Conservation (phyloP, 2,329 filamentous ascomycete species). For the Pseudophaeomoniella oleicola region DNA sequence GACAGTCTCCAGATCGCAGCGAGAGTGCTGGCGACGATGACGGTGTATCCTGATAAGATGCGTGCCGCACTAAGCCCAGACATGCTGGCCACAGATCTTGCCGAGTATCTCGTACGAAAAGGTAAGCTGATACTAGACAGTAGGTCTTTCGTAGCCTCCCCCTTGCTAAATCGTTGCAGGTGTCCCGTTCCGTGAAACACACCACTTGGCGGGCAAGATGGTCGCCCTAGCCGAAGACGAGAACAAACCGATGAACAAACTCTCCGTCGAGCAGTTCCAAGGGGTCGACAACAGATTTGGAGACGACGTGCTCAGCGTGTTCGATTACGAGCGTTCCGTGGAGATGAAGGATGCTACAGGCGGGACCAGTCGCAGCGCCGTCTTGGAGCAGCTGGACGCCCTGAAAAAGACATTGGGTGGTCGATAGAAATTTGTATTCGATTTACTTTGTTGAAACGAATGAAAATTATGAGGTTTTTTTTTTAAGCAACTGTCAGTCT, state of each 20-base stretch:
- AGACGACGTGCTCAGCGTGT: constrained; percentile 50
- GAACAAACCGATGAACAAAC: constrained; percentile 53
- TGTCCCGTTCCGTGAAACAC: constrained; percentile 66
- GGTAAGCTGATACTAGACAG: constrained; percentile 5
- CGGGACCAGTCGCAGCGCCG: constrained; percentile 58
- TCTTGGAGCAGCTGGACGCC: constrained; percentile 56
- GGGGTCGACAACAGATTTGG: constrained; percentile 55
- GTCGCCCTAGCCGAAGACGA: constrained; percentile 59
- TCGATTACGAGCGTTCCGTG: constrained; percentile 72
- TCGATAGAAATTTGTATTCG: no score
- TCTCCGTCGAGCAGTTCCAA: constrained; percentile 52
- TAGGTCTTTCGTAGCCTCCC: constrained; percentile 1
- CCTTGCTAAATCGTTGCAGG: constrained; percentile 12
- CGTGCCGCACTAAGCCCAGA: constrained; percentile 60
- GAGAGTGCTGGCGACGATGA: constrained; percentile 62
- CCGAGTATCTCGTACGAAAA: constrained; percentile 32
- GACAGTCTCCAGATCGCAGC: constrained; percentile 74
- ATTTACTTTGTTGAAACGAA: no score
- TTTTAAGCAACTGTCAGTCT: no score
- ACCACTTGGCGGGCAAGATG: constrained; percentile 60
- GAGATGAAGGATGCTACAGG: constrained; percentile 65
- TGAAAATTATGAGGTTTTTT: no score
- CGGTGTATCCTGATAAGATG: constrained; percentile 61
- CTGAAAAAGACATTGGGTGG: no score
- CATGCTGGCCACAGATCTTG: constrained; percentile 56